Conservation (phyloP, 164 flowering plant genomes). For the Stephania yunnanensis region DNA sequence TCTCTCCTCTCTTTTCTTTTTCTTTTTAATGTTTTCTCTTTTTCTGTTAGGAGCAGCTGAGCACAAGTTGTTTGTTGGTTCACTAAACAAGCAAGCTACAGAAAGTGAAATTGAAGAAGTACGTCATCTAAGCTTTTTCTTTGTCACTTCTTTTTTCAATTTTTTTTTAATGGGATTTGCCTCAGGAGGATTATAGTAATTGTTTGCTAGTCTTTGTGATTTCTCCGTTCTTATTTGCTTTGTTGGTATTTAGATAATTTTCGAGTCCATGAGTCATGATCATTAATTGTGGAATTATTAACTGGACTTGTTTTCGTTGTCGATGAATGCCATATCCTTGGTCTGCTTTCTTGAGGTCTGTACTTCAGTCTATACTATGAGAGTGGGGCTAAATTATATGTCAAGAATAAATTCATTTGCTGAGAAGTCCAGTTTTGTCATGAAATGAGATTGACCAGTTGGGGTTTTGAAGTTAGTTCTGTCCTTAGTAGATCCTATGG, state of each 20-base stretch:
- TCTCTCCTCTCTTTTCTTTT: not conserved
- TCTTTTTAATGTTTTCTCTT: not conserved
- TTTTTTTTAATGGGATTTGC: not conserved
- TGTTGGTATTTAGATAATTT: not conserved
- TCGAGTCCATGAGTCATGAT: not conserved
- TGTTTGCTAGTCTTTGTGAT: not conserved
- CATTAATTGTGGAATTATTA: not conserved
- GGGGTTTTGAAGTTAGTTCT: no score
- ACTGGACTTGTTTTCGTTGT: not conserved
- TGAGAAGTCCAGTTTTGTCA: no score
- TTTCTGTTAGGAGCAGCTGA: conserved; percentile 68
- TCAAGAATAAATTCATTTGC: not conserved
- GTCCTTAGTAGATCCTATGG: no score
- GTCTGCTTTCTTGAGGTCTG: not conserved
- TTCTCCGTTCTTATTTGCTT: not conserved
- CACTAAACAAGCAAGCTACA: conserved; percentile 80
- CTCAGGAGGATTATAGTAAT: no score
- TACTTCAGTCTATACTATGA: not conserved
- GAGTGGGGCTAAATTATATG: not conserved
- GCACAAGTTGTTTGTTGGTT: conserved; percentile 92
- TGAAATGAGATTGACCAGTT: no score
- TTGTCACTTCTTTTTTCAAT: not conserved
- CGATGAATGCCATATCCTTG: not conserved
- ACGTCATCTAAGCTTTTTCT: conserved; percentile 13
- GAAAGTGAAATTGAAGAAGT: conserved; percentile 92